phyloP scores from a whole-genome alignment of 768 basidiomycete species.

The Pleurotus giganteus region DNA sequence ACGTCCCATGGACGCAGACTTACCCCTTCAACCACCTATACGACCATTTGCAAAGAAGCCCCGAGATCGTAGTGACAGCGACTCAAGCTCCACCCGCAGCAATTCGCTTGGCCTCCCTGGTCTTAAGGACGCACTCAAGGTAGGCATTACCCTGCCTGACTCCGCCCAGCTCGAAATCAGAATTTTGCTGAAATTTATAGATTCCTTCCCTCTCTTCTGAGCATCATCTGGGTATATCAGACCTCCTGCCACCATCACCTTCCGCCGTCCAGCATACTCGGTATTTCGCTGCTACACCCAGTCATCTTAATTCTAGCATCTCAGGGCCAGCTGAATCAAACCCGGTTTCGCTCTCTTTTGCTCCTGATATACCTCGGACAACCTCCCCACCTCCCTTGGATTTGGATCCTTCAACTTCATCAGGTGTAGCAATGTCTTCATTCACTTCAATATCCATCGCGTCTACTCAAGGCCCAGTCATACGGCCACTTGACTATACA shows the following conservation, averaged over 20 bases:
- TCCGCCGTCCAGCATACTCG: constrained; percentile 41
- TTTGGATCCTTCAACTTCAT: constrained; percentile 18
- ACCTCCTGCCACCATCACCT: constrained; percentile 76
- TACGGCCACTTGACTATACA: constrained; percentile 71
- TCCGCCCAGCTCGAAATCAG: not conserved
- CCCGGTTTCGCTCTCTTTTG: constrained; percentile 20
- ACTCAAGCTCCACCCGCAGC: constrained; percentile 33
- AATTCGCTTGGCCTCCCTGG: constrained; percentile 46
- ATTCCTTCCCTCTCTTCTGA: constrained; percentile 68
- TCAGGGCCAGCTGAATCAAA: constrained; percentile 12
- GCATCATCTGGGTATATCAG: constrained; percentile 64
- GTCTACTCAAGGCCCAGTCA: constrained; percentile 36
- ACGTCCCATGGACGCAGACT: not conserved
- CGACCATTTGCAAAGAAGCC: constrained; percentile 40
- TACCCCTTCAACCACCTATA: constrained; percentile 32
- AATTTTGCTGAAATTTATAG: constrained; percentile 33
- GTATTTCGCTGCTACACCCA: constrained; percentile 34
- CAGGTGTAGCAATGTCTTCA: constrained; percentile 27
- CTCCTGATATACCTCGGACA: constrained; percentile 35
- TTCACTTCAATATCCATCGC: constrained; percentile 23
- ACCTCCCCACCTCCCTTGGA: constrained; percentile 29
- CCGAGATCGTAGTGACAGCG: constrained; percentile 48
- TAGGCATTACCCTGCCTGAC: constrained; percentile 19
- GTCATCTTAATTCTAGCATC: constrained; percentile 28
- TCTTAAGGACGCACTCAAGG: constrained; percentile 74